A percentile compares a stretch with the other conserved stretches of the same genome.
phyloP scores from a whole-genome alignment of 2,329 filamentous ascomycete species.

The Pseudogymnoascus sp. region DNA sequence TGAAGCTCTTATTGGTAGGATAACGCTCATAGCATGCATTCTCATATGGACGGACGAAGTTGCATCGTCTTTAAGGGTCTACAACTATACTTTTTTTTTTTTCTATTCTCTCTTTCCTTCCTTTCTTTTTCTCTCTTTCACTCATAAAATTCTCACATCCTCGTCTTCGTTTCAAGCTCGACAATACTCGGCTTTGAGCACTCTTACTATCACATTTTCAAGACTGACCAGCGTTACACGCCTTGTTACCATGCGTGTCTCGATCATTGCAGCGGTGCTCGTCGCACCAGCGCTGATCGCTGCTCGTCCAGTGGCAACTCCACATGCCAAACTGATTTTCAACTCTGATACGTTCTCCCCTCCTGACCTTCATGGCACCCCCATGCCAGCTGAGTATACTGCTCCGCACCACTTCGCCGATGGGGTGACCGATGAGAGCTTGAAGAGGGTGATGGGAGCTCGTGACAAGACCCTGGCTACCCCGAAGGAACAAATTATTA shows the following conservation, averaged over 20 bases:
- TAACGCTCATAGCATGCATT: not conserved
- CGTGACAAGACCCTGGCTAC: not conserved
- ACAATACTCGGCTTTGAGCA: not conserved
- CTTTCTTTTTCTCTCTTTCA: not conserved
- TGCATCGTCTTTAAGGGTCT: not conserved
- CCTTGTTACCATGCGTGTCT: not conserved
- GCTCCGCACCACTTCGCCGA: not conserved
- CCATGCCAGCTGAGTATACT: not conserved
- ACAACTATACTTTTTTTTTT: not conserved
- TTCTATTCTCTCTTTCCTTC: not conserved
- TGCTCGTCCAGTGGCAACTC: not conserved
- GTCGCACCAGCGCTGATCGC: not conserved
- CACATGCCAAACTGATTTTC: not conserved
- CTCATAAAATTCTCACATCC: not conserved
- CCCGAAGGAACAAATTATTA: not conserved
- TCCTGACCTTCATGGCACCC: not conserved
- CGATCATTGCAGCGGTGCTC: not conserved
- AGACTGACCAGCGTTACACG: not conserved
- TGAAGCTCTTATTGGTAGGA: not conserved
- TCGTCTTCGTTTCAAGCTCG: not conserved
- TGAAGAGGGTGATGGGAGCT: not conserved
- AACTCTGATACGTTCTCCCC: not conserved
- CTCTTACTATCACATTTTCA: not conserved
- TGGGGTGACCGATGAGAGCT: not conserved
- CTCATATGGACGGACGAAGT: not conserved